These are phyloP conservation scores for Globisporangium rhizosaccharum DNA, from an alignment of 352 stramenopile genomes.

Conservation along the genomic window DNA sequence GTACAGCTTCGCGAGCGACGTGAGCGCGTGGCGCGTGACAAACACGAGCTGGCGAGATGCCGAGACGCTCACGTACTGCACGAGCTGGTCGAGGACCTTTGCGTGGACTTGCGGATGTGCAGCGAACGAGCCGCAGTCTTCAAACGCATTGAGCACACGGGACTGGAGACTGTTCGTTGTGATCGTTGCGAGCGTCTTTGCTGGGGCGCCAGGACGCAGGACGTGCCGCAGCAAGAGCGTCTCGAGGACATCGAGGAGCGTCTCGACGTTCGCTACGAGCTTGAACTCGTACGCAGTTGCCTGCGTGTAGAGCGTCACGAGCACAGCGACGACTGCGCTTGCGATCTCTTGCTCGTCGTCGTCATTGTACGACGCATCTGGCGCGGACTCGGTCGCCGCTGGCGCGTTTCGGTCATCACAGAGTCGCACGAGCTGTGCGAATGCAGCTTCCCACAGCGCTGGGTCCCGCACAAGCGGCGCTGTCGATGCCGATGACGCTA, in stretches of 20 bases:
- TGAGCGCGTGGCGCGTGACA: slow-evolving; percentile 73
- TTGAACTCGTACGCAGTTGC: slow-evolving; percentile 74
- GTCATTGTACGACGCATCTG: slow-evolving; percentile 34
- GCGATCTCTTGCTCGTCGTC: slow-evolving; percentile 81
- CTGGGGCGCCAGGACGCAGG: slow-evolving; percentile 23
- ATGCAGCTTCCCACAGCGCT: slow-evolving; percentile 63
- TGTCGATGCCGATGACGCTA: background rate
- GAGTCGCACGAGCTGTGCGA: slow-evolving; percentile 48
- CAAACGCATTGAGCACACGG: slow-evolving; percentile 77
- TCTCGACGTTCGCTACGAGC: slow-evolving; percentile 47
- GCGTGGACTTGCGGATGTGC: slow-evolving; percentile 58
- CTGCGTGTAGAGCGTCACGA: slow-evolving; percentile 76
- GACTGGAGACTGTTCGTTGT: slow-evolving; percentile 82
- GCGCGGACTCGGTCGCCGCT: slow-evolving; percentile 1
- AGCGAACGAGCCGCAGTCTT: slow-evolving; percentile 72
- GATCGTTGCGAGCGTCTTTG: slow-evolving; percentile 46
- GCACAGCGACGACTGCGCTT: slow-evolving; percentile 62
- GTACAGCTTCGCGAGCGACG: slow-evolving; percentile 71
- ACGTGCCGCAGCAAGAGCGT: slow-evolving; percentile 64
- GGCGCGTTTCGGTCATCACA: slow-evolving; percentile 37
- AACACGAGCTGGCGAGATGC: slow-evolving; percentile 51
- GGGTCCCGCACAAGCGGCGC: slow-evolving; percentile 34
- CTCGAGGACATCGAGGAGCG: slow-evolving; percentile 62
- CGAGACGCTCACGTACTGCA: slow-evolving; percentile 51
- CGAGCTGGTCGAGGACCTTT: slow-evolving; percentile 63